Conservation (phyloP, 2,329 filamentous ascomycete species). For the Waltergamsia citrina region DNA sequence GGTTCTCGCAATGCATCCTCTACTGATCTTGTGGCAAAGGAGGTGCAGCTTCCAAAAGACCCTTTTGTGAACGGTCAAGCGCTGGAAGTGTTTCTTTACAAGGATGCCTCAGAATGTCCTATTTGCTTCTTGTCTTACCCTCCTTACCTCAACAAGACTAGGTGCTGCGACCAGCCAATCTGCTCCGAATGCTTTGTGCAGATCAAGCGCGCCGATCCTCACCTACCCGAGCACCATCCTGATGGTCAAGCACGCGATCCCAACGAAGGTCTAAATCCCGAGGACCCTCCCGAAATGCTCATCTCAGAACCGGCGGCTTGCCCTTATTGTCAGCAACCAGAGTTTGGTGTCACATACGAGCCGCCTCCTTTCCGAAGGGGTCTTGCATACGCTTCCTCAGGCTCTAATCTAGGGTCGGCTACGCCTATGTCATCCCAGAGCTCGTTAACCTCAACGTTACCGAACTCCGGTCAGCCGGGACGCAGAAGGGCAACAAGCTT, state of each 20-base stretch:
- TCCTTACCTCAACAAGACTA: conserved; percentile 84
- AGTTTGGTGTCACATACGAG: conserved; percentile 94
- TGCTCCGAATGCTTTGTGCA: conserved; percentile 99
- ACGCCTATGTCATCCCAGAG: conserved; percentile 82
- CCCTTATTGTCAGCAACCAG: conserved; percentile 88
- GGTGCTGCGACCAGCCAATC: conserved; percentile 92
- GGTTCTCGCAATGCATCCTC: conserved; percentile 66
- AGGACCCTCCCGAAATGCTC: conserved; percentile 53
- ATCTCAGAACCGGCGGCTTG: conserved; percentile 88
- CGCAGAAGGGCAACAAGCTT: conserved; percentile 49
- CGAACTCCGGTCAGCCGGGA: conserved; percentile 24
- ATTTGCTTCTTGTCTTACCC: conserved; percentile 97
- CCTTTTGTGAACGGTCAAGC: conserved; percentile 91
- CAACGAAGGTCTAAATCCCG: conserved; percentile 27
- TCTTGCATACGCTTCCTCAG: conserved; percentile 53
- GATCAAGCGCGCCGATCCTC: conserved; percentile 89
- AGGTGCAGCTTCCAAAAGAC: conserved; percentile 71
- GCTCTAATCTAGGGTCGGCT: conserved; percentile 21
- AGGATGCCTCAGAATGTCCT: conserved; percentile 81
- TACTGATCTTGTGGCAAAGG: conserved; percentile 64
- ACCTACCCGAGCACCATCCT: conserved; percentile 72
- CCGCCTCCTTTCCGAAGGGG: conserved; percentile 83
- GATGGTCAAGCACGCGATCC: conserved; percentile 28
- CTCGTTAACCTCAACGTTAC: conserved; percentile 56
- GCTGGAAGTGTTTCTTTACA: conserved; percentile 88